These are phyloP conservation scores for Nothophytophthora sp. DNA, from an alignment of 352 stramenopile genomes.

Conservation along the genomic window DNA sequence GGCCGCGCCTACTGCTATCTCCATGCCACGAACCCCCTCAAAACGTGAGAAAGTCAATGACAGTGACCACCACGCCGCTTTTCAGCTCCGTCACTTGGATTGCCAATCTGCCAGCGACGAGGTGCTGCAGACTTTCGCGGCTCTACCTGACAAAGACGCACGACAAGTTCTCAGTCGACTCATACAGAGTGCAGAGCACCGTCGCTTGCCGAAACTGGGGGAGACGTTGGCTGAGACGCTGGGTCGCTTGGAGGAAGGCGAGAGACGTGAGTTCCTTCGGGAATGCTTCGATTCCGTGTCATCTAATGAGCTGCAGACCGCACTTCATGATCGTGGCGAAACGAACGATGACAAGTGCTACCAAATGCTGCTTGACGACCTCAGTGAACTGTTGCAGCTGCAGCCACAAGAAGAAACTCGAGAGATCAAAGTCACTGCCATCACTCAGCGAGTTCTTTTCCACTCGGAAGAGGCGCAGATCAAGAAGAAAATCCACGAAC, in stretches of 20 bases:
- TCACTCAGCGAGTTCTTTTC: conserved; percentile 23
- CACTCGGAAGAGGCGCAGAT: conserved; percentile 63
- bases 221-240: conserved; percentile 45
- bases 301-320: conserved; percentile 50
- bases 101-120: conserved; percentile 46
- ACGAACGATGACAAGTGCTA: conserved; percentile 60
- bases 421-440: background rate
- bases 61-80: conserved; percentile 22
- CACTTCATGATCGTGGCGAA: conserved; percentile 49
- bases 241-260: conserved; percentile 41
- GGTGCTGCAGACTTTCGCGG: conserved; percentile 48
- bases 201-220: conserved; percentile 34
- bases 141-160: conserved; percentile 36
- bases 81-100: conserved; percentile 40
- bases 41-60: conserved; percentile 17
- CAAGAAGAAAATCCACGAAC: conserved; percentile 45
- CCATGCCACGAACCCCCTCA: conserved; percentile 2
- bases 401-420: conserved; percentile 1
- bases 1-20: conserved; percentile 10
- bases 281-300: conserved; percentile 66
- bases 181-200: conserved; percentile 38
- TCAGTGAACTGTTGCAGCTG: conserved; percentile 38
- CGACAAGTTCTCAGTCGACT: conserved; percentile 35
- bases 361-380: conserved; percentile 47
- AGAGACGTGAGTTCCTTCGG: conserved; percentile 46